phyloP scores from a whole-genome alignment of 176 grass and related monocot genomes.

The Metroxylon sagu region DNA sequence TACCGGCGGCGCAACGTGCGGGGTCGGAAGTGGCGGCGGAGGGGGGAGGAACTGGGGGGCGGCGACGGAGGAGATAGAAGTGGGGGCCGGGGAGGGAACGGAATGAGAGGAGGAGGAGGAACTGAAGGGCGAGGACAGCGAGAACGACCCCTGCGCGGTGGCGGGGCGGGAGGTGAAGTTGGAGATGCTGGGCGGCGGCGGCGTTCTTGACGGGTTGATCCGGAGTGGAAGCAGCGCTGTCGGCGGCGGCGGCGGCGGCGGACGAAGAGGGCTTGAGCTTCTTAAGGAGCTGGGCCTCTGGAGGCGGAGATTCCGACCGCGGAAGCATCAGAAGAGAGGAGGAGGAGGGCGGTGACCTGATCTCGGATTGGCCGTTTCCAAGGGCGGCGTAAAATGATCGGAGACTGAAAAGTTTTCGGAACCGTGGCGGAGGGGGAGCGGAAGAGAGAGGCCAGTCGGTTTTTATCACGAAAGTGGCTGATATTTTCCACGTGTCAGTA shows the following conservation, averaged over 20 bases:
- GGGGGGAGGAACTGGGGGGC: not conserved
- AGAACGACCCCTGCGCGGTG: slow-evolving; percentile 18
- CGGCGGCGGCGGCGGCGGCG: not conserved
- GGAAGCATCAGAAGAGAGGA: not conserved
- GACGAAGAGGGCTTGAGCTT: not conserved
- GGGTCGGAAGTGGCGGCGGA: not conserved
- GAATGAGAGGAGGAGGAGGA: slow-evolving; percentile 38
- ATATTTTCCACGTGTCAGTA: too few species aligned
- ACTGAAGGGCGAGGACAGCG: slow-evolving; percentile 40
- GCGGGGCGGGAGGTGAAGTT: not conserved
- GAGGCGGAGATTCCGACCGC: not conserved
- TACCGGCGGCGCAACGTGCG: slow-evolving; percentile 24
- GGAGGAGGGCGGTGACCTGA: not conserved
- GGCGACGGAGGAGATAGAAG: not conserved
- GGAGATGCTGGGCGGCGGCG: too few species aligned
- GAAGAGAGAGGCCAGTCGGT: too few species aligned
- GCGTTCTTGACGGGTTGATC: too few species aligned
- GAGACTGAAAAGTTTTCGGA: too few species aligned
- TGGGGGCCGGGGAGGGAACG: slow-evolving; percentile 31
- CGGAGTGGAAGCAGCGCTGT: too few species aligned
- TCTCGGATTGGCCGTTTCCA: too few species aligned
- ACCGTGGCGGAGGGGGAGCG: too few species aligned
- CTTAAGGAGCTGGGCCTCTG: not conserved
- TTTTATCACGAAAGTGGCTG: too few species aligned
- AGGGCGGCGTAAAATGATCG: too few species aligned